phyloP scores from a whole-genome alignment of 768 basidiomycete genomes.

The Xerocomus brunneocitrinus region DNA sequence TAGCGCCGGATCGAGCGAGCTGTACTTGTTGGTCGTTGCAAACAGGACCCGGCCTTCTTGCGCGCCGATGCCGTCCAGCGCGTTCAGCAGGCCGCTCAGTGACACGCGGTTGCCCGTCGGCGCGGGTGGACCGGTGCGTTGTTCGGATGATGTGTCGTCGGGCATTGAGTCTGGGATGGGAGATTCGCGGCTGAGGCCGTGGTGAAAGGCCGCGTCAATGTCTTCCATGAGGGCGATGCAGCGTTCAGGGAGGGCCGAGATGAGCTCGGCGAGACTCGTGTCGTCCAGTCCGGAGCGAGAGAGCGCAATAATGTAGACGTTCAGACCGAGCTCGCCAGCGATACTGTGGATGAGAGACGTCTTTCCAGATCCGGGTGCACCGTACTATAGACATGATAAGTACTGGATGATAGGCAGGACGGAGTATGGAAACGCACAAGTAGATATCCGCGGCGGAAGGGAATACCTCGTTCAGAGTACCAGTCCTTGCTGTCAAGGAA shows the following conservation, averaged over 20 bases:
- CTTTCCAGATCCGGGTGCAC: conserved; percentile 75
- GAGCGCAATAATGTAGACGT: conserved; percentile 70
- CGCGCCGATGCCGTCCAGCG: conserved; percentile 75
- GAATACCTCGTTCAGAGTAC: conserved; percentile 75
- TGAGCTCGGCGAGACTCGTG: conserved; percentile 49
- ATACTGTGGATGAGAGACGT: conserved; percentile 73
- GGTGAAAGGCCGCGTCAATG: conserved; percentile 71
- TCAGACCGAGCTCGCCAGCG: conserved; percentile 71
- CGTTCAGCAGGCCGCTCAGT: conserved; percentile 71
- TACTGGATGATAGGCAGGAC: too few species aligned
- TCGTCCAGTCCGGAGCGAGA: conserved; percentile 64
- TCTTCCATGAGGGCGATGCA: conserved; percentile 83
- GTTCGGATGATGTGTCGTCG: conserved; percentile 13
- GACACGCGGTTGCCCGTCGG: conserved; percentile 41
- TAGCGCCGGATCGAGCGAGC: conserved; percentile 66
- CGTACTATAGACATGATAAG: conserved; percentile 40
- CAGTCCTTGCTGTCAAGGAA: conserved; percentile 66
- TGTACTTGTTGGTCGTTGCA: conserved; percentile 74
- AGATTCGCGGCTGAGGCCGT: conserved; percentile 35
- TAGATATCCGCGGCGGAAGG: conserved; percentile 78
- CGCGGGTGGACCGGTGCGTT: conserved; percentile 1
- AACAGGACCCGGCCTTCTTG: conserved; percentile 81
- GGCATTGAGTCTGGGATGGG: not conserved
- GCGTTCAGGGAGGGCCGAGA: conserved; percentile 59
- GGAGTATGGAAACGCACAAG: conserved; percentile 33